Conservation (phyloP, 441 rosid genomes). For the Raphanus hybrid region DNA sequence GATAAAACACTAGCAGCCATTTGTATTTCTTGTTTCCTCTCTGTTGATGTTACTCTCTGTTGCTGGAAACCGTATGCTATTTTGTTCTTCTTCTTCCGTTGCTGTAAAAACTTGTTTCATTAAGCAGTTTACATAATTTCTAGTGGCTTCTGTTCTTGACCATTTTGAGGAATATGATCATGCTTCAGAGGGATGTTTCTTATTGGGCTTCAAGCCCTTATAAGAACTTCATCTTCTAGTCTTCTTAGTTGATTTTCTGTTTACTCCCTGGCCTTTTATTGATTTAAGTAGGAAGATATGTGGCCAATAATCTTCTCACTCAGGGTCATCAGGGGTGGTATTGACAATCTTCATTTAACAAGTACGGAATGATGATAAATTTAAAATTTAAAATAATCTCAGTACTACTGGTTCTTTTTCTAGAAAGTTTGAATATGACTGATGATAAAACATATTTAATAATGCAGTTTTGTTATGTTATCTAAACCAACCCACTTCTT, state of each 20-base stretch:
- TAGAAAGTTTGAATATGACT: not conserved
- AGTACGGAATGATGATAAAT: not conserved
- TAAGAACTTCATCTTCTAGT: not conserved
- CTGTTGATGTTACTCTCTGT: slow-evolving; percentile 2
- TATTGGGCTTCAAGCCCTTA: not conserved
- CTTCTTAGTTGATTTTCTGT: not conserved
- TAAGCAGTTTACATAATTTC: slow-evolving; percentile 1
- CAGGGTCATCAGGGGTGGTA: not conserved
- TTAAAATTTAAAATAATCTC: not conserved
- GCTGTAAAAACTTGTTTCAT: slow-evolving; percentile 14
- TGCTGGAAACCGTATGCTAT: not conserved
- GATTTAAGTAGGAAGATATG: not conserved
- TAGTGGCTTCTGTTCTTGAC: not conserved
- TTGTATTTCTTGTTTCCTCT: not conserved
- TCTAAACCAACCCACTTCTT: slow-evolving; percentile 10
- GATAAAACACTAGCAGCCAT: not conserved
- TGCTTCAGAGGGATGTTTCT: not conserved
- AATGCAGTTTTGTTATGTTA: slow-evolving; percentile 10
- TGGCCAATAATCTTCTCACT: slow-evolving; percentile 3
- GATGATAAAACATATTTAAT: not conserved
- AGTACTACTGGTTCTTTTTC: not conserved
- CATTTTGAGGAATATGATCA: not conserved
- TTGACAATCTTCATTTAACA: not conserved
- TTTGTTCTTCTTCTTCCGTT: not conserved
- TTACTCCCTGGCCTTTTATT: not conserved